These are phyloP conservation scores for Elsinoe perseae DNA, from an alignment of 2,329 filamentous ascomycete genomes.

Conservation along the genomic window DNA sequence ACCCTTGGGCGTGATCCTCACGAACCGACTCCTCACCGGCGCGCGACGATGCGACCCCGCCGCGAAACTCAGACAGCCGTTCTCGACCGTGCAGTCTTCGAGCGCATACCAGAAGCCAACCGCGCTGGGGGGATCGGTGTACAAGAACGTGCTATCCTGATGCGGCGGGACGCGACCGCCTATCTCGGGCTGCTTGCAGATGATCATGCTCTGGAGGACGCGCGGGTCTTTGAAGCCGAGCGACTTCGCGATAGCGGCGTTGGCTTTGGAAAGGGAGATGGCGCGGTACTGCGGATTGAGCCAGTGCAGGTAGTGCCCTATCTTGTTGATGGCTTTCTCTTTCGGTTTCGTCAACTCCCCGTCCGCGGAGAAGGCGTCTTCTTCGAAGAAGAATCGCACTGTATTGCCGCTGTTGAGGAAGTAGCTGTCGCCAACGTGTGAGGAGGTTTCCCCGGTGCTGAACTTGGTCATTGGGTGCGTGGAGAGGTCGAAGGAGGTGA, in stretches of 20 bases:
- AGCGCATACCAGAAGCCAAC: slow-evolving; percentile 97
- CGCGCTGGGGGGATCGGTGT: slow-evolving; percentile 78
- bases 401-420: slow-evolving; percentile 87
- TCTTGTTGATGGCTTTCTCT: slow-evolving; percentile 70
- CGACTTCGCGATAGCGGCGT: slow-evolving; percentile 57
- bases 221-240: slow-evolving; percentile 71
- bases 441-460: slow-evolving; percentile 64
- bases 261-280: slow-evolving; percentile 47
- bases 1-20: slow-evolving; percentile 45
- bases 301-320: slow-evolving; percentile 45
- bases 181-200: slow-evolving; percentile 96
- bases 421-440: slow-evolving; percentile 93
- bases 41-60: slow-evolving; percentile 72
- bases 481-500: slow-evolving; percentile 67
- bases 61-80: slow-evolving; percentile 83
- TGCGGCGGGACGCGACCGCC: slow-evolving; percentile 85
- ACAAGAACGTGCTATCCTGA: slow-evolving; percentile 87
- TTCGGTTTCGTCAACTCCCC: slow-evolving; percentile 70
- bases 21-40: slow-evolving; percentile 64
- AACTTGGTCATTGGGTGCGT: slow-evolving; percentile 91
- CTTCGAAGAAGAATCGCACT: slow-evolving; percentile 94
- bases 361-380: slow-evolving; percentile 68
- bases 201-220: slow-evolving; percentile 89
- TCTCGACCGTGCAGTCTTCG: slow-evolving; percentile 78
- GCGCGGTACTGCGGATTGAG: slow-evolving; percentile 42